Base-by-base conservation (phyloP, 208 protist species). In the Angomonas deanei region DNA sequence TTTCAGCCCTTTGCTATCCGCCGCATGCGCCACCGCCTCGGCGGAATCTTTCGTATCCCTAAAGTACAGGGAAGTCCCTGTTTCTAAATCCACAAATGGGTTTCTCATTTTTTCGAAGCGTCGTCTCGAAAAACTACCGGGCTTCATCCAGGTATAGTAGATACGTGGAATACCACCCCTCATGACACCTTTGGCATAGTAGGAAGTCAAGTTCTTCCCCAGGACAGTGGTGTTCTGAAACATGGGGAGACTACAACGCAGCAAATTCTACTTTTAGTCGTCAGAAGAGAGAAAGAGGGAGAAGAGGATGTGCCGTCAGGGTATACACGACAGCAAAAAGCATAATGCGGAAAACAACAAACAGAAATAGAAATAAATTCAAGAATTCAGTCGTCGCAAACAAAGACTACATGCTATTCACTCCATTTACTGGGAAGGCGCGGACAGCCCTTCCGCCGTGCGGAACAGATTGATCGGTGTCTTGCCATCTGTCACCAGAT, bases 71-170 rank as follows among this genome's bases (percentile, higher is more conserved):
- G 91, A 97, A 34, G 88, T 91, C 46, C 91, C 91, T 2, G 83
- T 97, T 64, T 95, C 91, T 39, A 97, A 74, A 66, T 94, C 83
- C 2, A 94, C 91, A 73, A 95, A 97, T n/a, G 91, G 91, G 69
- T 97, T 97, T 8, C 88, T 84, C 88, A 94, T 93, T 75, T 97
- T 97, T 76, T 97, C 91, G 53, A 97, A 97, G 56, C 87, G 91
- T 32, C 88, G 76, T 1, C 91, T 84, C 31, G 91, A 94, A 50
- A 88, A 88, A 64, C 88, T 95, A 34, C 91, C 91, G 1, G 91
- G 91, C 50, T 82, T 86, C 91, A 97, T 97, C 88, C 91, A 97
- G 17, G 72, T 68, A 63, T 97, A 97, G 70, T 97, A 97, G 64
- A 97, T 94, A 70, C 91, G 91, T 3, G 91, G 91, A 55, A 97